Evolutionary conservation across 108 stramenopile species (phyloP).

Genomic region (Aureococcus anophagefferens): DNA sequence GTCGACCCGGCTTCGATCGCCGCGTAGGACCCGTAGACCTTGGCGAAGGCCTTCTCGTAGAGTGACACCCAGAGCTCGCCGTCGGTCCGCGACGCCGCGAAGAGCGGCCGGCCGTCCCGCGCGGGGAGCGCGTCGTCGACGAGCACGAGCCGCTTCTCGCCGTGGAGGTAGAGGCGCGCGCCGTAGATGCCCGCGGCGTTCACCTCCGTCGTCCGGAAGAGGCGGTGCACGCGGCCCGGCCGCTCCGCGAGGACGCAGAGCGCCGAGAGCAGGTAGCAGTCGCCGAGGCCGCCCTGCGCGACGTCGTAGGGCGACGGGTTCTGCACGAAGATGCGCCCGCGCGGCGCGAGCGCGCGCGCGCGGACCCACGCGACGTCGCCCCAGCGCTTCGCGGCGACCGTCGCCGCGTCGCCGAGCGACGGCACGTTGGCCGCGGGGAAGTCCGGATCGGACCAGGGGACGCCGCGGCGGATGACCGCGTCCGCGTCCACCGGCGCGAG

Average conservation of each 20-base stretch:
- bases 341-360: no score
- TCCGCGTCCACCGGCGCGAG: no score
- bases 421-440: no score
- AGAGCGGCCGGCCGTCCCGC: not conserved
- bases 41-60: not conserved
- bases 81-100: not conserved
- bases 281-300: constrained; percentile 17
- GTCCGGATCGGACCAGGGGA: no score
- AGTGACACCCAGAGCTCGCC: not conserved
- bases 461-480: no score
- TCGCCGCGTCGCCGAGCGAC: no score
- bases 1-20: not conserved
- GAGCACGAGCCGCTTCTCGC: constrained; percentile 4
- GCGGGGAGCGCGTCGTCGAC: constrained; percentile 15
- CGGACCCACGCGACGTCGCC: no score
- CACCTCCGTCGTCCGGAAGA: constrained; percentile 3
- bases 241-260: constrained; percentile 10
- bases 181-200: not conserved
- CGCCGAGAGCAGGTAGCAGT: constrained; percentile 17
- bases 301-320: constrained; percentile 2
- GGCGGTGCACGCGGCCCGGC: not conserved
- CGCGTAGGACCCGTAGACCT: not conserved
- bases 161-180: constrained; percentile 7
- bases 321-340: no score
- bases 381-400: no score